Evolutionary conservation across 257 asterid genomes (phyloP), one percentile per base, ranked within the genome.

Genomic region (Nicotiana knightiana): DNA sequence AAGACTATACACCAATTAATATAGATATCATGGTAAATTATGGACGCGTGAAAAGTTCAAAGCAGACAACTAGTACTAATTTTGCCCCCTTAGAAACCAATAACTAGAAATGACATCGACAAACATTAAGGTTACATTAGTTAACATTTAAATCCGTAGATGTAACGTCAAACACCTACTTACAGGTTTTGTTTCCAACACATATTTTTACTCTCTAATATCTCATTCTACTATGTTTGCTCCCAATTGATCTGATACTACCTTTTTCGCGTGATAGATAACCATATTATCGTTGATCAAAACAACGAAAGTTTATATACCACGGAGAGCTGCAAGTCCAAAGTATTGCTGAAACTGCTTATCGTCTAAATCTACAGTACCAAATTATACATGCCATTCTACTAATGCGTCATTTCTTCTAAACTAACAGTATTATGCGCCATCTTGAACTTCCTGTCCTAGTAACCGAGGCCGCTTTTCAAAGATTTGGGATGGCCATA

Each of bases 401-500:
- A 70, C 30, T 24, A 46, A 24, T 11, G 35, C 10, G 24, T 6
- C 61, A 15, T 51, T 75, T 39, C 75, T 79, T 12, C 82, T 11
- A 61, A 4, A 77, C 57, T 24, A 58, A 1, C 3, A 59, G 18
- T 21, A n/a, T 58, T 55, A 58, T 18, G 79, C 59, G 67, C 77
- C 62, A 30, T 79, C 67, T 65, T 71, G 77, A 59, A 24, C 54
- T 37, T 53, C 67, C 81, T 83, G 55, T 61, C 80, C 86, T 81
- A 83, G 67, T 32, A 83, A 51, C 63, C 12, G 53, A 2, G 84
- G 84, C 81, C 76, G 81, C 28, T 83, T 88, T 86, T 88, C 89
- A n/a, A 91, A 92, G 73, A 91, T 57, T 73, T 86, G 88, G 43
- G 89, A 90, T 9, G 93, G 89, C 93, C 93, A 92, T 18, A 79